A percentile compares a stretch with the other conserved stretches of the same genome.
These are phyloP conservation scores for Raphanus sativus DNA, from an alignment of 345 rosid genomes.

Conservation along the genomic window DNA sequence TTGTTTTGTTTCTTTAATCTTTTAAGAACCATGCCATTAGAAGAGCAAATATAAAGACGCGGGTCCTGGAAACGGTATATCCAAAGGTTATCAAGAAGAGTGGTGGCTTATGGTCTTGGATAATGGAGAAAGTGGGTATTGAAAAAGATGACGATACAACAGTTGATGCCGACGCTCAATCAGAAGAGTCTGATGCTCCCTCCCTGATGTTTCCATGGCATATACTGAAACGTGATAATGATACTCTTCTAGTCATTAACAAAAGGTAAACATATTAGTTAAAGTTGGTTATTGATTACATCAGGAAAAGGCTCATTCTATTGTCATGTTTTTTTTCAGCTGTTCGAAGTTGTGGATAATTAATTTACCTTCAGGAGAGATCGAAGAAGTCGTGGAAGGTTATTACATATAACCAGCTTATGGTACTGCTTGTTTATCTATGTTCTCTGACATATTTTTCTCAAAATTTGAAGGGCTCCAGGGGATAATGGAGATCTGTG, in stretches of 20 bases:
- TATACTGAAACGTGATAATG: conserved; percentile 54
- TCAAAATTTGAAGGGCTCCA: conserved; percentile 50
- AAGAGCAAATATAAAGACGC: conserved; percentile 74
- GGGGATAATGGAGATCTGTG: conserved; percentile 54
- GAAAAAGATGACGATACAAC: conserved; percentile 41
- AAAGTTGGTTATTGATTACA: neutral
- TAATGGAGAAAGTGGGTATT: conserved; percentile 57
- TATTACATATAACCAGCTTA: conserved; percentile 35
- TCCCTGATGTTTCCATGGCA: conserved; percentile 83
- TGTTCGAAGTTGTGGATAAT: conserved; percentile 74
- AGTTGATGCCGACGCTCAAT: conserved; percentile 43
- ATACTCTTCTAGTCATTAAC: conserved; percentile 50
- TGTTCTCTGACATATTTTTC: too few relatives aligned
- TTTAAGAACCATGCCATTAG: conserved; percentile 87
- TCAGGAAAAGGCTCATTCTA: conserved; percentile 3
- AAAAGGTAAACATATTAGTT: conserved; percentile 53
- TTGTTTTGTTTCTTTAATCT: neutral
- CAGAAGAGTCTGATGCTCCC: conserved; percentile 50
- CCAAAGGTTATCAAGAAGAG: conserved; percentile 51
- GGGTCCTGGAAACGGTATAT: conserved; percentile 85
- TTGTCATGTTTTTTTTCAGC: conserved; percentile 48
- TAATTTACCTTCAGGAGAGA: conserved; percentile 65
- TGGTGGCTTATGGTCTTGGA: conserved; percentile 68
- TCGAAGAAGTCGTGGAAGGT: conserved; percentile 72
- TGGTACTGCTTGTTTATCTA: conserved; percentile 14